Base-by-base conservation (phyloP, 2,329 filamentous ascomycete species). In the Neonectria neomacrospora region DNA sequence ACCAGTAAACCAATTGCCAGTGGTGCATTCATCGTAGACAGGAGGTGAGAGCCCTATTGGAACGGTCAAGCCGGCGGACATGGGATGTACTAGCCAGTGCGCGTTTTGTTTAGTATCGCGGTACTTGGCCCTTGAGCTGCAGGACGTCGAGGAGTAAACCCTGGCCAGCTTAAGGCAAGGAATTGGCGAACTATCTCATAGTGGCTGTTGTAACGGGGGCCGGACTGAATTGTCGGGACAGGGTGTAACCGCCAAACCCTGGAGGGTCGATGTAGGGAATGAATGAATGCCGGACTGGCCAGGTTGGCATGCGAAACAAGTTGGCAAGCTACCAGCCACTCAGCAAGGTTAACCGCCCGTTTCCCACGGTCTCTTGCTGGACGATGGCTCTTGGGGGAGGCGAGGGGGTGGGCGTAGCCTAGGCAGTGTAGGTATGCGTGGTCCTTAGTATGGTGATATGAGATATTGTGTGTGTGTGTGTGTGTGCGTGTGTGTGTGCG, bases 21-120 rank as follows among this genome's bases (percentile, higher is more conserved):
- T 61, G 16, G 61, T 42, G 62, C 59, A 56, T 65, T 68, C 53
- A n/a, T 26, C 32, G 48, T 57, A 47, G 14, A 26, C 67, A 67
- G 69, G 64, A 63, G 55, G 70, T 55, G 61, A 61, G 61, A 71
- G 70, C 61, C 61, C 66, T 69, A 71, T 70, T 71, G 57, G 66
- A 54, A 68, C 54, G 16, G 64, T 59, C 48, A 66, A 32, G 41
- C 47, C 28, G 28, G 47, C n/a, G 42, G 30, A 42, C 41, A 41
- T 22, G 54, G 39, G 20, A 30, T 41, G 26, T 32, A 32, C 42
- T 54, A 44, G n/a, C 50, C 44, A 56, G 37, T 51, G 28, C 42
- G 16, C 16, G 20, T 22, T 23, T 11, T n/a, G 28, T 50, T 41
- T 48, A 22, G 47, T 12, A 50, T 20, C 2, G 30, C 47, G 30